phyloP scores from a whole-genome alignment of 2,329 filamentous ascomycete genomes.

The Furcasterigmium sp. region DNA sequence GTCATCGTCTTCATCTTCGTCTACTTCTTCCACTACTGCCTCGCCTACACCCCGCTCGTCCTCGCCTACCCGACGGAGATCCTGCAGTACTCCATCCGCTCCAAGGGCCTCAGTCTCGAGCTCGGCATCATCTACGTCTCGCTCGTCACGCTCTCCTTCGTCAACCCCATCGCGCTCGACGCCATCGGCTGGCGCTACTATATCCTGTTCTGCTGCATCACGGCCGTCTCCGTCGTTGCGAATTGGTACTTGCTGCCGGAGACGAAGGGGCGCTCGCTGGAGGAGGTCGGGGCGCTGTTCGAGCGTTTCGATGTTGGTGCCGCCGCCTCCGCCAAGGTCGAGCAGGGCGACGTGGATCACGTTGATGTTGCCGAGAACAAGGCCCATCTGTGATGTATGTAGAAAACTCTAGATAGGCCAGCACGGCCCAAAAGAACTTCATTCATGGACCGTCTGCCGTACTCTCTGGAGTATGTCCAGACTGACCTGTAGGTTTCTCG shows the following conservation, averaged over 20 bases:
- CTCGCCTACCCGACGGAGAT: slow-evolving; percentile 29
- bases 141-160: slow-evolving; percentile 24
- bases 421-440: no score
- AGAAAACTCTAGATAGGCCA: no score
- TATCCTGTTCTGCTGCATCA: slow-evolving; percentile 26
- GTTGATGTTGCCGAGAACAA: no score
- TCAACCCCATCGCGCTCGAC: slow-evolving; percentile 30
- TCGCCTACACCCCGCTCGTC: slow-evolving; percentile 37
- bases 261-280: slow-evolving; percentile 19
- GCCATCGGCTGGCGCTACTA: slow-evolving; percentile 34
- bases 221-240: slow-evolving; percentile 21
- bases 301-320: slow-evolving; percentile 8
- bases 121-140: slow-evolving; percentile 17
- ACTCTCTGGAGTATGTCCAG: not conserved
- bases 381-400: no score
- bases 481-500: not conserved
- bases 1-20: slow-evolving; percentile 41
- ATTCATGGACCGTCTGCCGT: no score
- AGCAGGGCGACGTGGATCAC: not conserved
- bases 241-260: slow-evolving; percentile 29
- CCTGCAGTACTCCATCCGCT: slow-evolving; percentile 13
- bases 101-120: slow-evolving; percentile 18
- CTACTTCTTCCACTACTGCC: slow-evolving; percentile 34
- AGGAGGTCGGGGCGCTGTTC: slow-evolving; percentile 22
- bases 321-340: not conserved